phyloP scores from a whole-genome alignment of 768 basidiomycete genomes.

The Brasilioporus rufonigricans region DNA sequence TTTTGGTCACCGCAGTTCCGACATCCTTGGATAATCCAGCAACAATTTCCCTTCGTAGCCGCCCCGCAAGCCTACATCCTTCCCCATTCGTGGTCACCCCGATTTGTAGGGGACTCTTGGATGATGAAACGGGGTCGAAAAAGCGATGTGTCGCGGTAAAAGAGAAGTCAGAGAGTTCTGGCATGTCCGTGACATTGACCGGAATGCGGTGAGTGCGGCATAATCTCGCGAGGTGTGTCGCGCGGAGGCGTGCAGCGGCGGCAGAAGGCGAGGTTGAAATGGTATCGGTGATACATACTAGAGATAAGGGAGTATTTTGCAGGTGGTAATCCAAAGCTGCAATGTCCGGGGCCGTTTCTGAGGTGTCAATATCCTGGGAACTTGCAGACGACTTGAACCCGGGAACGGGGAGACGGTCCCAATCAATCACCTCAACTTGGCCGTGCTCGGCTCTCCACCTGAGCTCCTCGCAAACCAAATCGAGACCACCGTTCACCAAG shows the following conservation, averaged over 20 bases:
- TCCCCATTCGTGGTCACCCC: constrained; percentile 90
- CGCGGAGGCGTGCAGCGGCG: constrained; percentile 40
- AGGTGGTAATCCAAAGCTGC: constrained; percentile 51
- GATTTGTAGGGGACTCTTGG: constrained; percentile 60
- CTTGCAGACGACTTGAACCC: too few relatives aligned
- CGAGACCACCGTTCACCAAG: constrained; percentile 49
- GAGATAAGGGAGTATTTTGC: constrained; percentile 30
- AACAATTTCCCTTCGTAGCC: constrained; percentile 82
- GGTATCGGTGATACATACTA: constrained; percentile 86
- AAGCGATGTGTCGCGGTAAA: constrained; percentile 88
- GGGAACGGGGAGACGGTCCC: constrained; percentile 41
- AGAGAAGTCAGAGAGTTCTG: constrained; percentile 84
- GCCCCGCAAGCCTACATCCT: constrained; percentile 80
- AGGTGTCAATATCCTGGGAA: neutral
- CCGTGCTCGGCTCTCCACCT: constrained; percentile 54
- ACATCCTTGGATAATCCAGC: constrained; percentile 67
- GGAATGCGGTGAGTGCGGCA: constrained; percentile 63
- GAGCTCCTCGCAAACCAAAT: constrained; percentile 66
- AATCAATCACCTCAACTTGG: constrained; percentile 60
- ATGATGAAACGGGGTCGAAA: constrained; percentile 43
- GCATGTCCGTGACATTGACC: constrained; percentile 86
- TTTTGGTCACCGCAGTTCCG: constrained; percentile 69
- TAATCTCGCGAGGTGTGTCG: constrained; percentile 51
- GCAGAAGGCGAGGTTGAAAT: constrained; percentile 43
- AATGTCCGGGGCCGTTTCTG: constrained; percentile 37